Evolutionary conservation across 139 green algal species (phyloP).

Genomic region (Haematococcus lacustris): DNA sequence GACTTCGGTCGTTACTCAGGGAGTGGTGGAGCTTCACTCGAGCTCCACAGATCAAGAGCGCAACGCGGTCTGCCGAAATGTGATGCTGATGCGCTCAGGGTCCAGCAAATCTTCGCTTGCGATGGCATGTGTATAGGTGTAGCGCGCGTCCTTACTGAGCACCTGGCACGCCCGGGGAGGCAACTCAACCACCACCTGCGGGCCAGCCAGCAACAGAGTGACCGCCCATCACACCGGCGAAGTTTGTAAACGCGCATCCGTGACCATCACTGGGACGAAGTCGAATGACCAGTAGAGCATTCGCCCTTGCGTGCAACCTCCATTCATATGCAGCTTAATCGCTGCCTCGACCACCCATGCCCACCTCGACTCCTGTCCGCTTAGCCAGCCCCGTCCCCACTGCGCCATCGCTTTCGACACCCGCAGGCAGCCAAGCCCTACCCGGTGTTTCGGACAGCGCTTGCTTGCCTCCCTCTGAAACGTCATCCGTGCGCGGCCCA

Average conservation of each 20-base stretch:
- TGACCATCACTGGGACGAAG: too few relatives aligned
- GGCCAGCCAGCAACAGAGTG: not conserved
- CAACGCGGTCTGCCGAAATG: conserved; percentile 8
- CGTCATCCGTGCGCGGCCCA: not conserved
- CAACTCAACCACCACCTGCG: conserved; percentile 6
- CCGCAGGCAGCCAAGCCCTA: too few relatives aligned
- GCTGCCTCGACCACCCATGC: conserved; percentile 15
- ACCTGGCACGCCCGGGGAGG: conserved; percentile 16
- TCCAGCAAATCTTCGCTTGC: conserved; percentile 3
- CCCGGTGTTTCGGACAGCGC: too few relatives aligned
- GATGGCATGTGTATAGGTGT: conserved; percentile 36
- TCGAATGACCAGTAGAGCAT: not conserved
- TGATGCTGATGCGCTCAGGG: conserved; percentile 16
- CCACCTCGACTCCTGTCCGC: too few relatives aligned
- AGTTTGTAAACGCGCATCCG: too few relatives aligned
- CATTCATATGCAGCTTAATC: conserved; percentile 30
- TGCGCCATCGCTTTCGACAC: too few relatives aligned
- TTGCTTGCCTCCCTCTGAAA: too few relatives aligned
- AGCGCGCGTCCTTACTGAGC: conserved; percentile 22
- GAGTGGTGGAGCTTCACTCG: too few relatives aligned
- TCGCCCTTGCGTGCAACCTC: conserved; percentile 13
- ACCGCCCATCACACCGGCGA: not conserved
- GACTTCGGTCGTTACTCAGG: too few relatives aligned
- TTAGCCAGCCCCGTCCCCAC: too few relatives aligned
- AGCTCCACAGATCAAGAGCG: not conserved